Conservation (phyloP, 306 rosid species). For the Vicia sativa region DNA sequence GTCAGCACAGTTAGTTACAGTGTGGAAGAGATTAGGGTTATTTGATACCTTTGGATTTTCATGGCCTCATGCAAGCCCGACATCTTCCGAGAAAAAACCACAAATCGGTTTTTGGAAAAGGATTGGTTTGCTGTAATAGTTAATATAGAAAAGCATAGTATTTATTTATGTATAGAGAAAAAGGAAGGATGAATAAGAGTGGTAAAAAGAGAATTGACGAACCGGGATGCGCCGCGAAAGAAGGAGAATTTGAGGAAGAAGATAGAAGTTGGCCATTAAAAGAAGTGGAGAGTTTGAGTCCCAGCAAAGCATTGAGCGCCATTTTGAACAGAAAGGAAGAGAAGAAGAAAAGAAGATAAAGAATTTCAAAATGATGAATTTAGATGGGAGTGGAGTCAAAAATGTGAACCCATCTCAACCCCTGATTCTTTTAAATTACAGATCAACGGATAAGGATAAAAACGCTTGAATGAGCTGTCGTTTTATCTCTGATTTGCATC, state of each 20-base stretch:
- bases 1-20: not conserved
- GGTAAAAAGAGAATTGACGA: constrained; percentile 10
- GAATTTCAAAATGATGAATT: not conserved
- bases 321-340: constrained; percentile 25
- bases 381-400: too few species aligned
- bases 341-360: not conserved
- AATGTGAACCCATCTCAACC: too few species aligned
- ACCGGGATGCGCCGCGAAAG: constrained; percentile 40
- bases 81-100: constrained; percentile 56
- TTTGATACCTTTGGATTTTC: constrained; percentile 66
- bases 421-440: too few species aligned
- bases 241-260: constrained; percentile 42
- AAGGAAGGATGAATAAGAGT: not conserved
- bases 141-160: constrained; percentile 17
- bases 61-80: constrained; percentile 83
- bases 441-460: too few species aligned
- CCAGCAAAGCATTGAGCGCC: constrained; percentile 53
- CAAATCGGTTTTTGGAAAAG: constrained; percentile 43
- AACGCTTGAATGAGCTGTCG: too few species aligned
- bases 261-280: constrained; percentile 41
- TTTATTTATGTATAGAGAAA: not conserved
- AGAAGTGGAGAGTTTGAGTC: constrained; percentile 46
- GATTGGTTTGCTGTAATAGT: constrained; percentile 44
- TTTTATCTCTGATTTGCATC: too few species aligned
- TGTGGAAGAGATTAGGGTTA: constrained; percentile 6